Conservation (phyloP, 1,139 yeast genomes). For the Arxiozyma slooffiae region DNA sequence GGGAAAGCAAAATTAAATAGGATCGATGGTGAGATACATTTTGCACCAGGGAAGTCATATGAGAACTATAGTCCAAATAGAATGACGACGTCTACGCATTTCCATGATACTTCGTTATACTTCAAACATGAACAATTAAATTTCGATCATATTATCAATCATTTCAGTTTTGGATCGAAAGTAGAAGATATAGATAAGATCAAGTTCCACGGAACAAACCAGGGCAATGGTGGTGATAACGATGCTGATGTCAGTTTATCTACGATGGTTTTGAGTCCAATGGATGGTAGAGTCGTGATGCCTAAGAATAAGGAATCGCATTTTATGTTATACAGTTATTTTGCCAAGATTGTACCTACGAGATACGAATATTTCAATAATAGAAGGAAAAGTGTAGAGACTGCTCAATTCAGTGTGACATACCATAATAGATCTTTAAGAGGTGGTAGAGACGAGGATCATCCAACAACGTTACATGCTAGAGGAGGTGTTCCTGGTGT, state of each 20-base stretch:
- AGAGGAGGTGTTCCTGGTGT: constrained; percentile 89
- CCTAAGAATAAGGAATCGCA: constrained; percentile 46
- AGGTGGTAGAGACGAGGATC: constrained; percentile 89
- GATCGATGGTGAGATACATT: constrained; percentile 83
- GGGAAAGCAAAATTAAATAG: constrained; percentile 77
- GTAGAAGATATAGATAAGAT: constrained; percentile 30
- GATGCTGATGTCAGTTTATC: constrained; percentile 18
- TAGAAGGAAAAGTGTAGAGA: constrained; percentile 41
- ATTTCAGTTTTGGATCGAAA: constrained; percentile 72
- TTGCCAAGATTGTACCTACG: constrained; percentile 82
- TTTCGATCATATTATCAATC: constrained; percentile 66
- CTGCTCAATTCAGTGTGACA: constrained; percentile 89
- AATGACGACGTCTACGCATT: constrained; percentile 35
- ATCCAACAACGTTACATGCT: constrained; percentile 75
- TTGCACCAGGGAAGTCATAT: constrained; percentile 81
- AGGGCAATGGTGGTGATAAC: neutral
- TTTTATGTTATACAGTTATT: constrained; percentile 52
- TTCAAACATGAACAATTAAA: constrained; percentile 46
- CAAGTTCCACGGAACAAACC: neutral
- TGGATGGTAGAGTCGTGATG: constrained; percentile 45
- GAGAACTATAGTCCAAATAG: constrained; percentile 33
- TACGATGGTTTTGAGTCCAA: constrained; percentile 52
- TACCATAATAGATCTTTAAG: constrained; percentile 72
- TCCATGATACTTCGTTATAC: constrained; percentile 76
- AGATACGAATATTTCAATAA: constrained; percentile 49